Evolutionary conservation across 768 basidiomycete genomes (phyloP).

Genomic region (Cystobasidium tubakii): DNA sequence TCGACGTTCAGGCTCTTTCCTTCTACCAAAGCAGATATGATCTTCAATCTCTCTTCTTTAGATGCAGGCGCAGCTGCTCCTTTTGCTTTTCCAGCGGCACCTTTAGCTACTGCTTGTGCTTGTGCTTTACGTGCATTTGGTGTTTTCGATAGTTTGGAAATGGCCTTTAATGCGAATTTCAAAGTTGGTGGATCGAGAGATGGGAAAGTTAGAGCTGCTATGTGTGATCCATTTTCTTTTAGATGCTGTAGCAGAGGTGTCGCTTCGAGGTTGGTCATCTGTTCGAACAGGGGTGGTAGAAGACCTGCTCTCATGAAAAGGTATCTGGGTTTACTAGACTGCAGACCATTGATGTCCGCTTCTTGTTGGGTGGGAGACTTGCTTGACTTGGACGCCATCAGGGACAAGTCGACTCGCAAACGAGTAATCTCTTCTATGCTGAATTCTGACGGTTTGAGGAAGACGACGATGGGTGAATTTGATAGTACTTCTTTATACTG

Average conservation of each 20-base stretch:
- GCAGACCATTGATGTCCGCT: not conserved
- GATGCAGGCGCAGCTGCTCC: not conserved
- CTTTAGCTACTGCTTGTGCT: slow-evolving; percentile 12
- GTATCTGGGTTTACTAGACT: not conserved
- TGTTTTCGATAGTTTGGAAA: slow-evolving; percentile 25
- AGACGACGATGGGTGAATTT: slow-evolving; percentile 16
- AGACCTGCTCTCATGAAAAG: slow-evolving; percentile 29
- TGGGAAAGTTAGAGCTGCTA: not conserved
- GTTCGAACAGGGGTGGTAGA: slow-evolving; percentile 28
- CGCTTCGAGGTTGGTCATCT: not conserved
- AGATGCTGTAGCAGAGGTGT: not conserved
- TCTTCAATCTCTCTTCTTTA: slow-evolving; percentile 8
- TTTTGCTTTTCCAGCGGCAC: slow-evolving; percentile 1
- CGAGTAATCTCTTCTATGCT: slow-evolving; percentile 20
- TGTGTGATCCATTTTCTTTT: not conserved
- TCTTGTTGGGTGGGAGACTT: not conserved
- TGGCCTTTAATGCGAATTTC: slow-evolving; percentile 29
- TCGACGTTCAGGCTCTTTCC: not conserved
- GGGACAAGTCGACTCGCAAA: slow-evolving; percentile 21
- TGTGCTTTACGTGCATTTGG: slow-evolving; percentile 16
- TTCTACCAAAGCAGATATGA: slow-evolving; percentile 32
- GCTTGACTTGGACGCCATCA: not conserved
- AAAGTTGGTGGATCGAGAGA: slow-evolving; percentile 30
- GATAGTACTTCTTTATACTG: slow-evolving; percentile 31
- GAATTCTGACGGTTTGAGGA: slow-evolving; percentile 30